Base-by-base conservation (phyloP, 495 filamentous ascomycete species). In the Penicillium maclennaniae region DNA sequence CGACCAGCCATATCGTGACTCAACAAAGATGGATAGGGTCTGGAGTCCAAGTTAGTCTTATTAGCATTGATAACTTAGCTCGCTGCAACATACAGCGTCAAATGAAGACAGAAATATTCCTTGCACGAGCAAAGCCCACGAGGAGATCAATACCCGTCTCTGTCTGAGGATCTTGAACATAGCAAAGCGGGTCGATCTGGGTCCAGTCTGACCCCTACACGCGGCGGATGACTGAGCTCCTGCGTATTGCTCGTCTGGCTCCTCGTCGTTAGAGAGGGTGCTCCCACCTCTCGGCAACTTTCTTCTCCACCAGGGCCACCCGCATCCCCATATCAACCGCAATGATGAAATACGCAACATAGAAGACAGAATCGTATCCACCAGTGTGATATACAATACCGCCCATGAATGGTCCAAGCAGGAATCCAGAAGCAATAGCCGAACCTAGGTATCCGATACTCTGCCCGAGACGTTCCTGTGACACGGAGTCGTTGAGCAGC, bases 21-120 rank as follows among this genome's bases (percentile, higher is more conserved):
- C 74, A 7, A 88, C 84, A 55, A 83, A 85, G 7, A 91, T 69
- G n/a, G 90, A 83, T 7, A 92, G 69, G 28, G 66, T 66, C 69
- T 72, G 28, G 28, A 16, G 16, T 68, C 69, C 6, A 64, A 1
- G 5, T 34, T 12, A 34, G 31, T 14, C 10, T 34, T 34, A 12
- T 1, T 1, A 14, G 3, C 31, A 4, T 34, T 34, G 31, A 34
- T 1, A 12, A 14, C 31, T 4, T 12, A 12, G 31, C 31, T 34
- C 31, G 31, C 14, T 34, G 9, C 10, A 34, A 34, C 31, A 12
- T 12, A 34, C 31, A 2, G 31, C 55, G 49, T 72, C 67, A 56
- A 72, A 70, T 28, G 69, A 63, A 8, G 67, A 66, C 38, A 60
- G 62, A 19, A 72, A 41, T 1, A 72, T 41, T 7, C 67, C 69